Base-by-base conservation (phyloP, 495 filamentous ascomycete genomes). In the Tuber melanosporum region DNA sequence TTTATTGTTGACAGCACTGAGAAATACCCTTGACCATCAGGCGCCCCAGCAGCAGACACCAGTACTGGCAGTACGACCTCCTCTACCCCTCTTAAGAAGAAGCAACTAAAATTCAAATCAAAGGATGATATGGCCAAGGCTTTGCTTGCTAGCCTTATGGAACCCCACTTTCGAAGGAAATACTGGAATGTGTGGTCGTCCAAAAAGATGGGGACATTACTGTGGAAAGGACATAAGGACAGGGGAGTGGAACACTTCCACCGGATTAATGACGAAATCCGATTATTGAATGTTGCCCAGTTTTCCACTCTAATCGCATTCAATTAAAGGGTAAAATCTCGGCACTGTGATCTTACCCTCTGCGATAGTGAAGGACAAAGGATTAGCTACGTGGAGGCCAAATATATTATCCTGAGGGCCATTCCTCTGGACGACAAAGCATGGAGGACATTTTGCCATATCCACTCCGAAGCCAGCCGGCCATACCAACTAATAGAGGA, bases 131-230 rank as follows among this genome's bases (percentile, higher is more conserved):
- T n/a, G n/a, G 49, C 22, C 0, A 57, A 26, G 10, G 49, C n/a
- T 3, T 26, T 57, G 10, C 6, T 57, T 10, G 49, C 22, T 1
- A 57, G 22, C 10, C 12, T 26, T 12, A n/a, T 57, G 49, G 49
- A 57, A 14, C 49, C 49, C 0, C n/a, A 26, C 12, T 57, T 26
- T 26, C n/a, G n/a, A 12, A 0, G n/a, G 2, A 57, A 57, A 14
- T 57, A 57, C n/a, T 26, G 22, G 1, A 3, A 14, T 9, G n/a
- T n/a, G n/a, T n/a, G n/a, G n/a, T n/a, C n/a, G n/a, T n/a, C n/a
- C n/a, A n/a, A n/a, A n/a, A n/a, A n/a, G n/a, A 0, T 1, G 0
- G 8, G 10, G 3, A 1, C 22, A 1, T 10, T 2, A 26, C 6
- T 57, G 0, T 26, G 22, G 9, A 57, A 57, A 1, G 49, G 26